These are phyloP conservation scores for Eucalyptus cloeziana DNA, from an alignment of 345 rosid species.

Conservation along the genomic window DNA sequence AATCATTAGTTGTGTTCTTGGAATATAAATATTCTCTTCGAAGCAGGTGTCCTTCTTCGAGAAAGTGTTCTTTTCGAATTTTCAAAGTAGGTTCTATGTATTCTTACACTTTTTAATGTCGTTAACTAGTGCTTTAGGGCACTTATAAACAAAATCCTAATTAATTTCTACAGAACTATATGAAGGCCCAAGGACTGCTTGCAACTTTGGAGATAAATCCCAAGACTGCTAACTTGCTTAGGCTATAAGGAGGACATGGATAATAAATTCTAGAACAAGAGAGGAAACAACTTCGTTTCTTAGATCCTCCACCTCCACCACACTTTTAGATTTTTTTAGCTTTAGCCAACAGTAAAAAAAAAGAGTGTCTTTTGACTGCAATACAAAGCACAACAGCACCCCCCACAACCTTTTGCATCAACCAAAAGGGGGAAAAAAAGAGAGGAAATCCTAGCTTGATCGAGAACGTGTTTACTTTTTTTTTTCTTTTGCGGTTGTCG, in stretches of 20 bases:
- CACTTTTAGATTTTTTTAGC: background rate
- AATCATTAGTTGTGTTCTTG: background rate
- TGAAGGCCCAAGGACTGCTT: background rate
- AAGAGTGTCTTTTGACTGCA: background rate
- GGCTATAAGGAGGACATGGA: background rate
- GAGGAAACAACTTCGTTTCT: background rate
- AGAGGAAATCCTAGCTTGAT: background rate
- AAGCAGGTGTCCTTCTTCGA: background rate
- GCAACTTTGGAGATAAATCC: background rate
- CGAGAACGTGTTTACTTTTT: background rate
- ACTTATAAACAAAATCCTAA: background rate
- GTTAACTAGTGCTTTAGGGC: background rate
- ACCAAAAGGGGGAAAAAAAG: background rate
- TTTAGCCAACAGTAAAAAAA: background rate
- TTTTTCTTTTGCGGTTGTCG: background rate
- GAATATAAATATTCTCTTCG: background rate
- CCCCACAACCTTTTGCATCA: background rate
- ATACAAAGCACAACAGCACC: background rate
- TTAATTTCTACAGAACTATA: background rate
- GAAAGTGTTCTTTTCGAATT: background rate
- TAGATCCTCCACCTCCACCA: background rate
- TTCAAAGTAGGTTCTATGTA: background rate
- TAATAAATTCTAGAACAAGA: background rate
- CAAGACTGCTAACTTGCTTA: background rate
- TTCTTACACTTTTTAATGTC: background rate